phyloP scores from a whole-genome alignment of 228 moss, liverwort and hornwort species.

The Sphagnum magellanicum region DNA sequence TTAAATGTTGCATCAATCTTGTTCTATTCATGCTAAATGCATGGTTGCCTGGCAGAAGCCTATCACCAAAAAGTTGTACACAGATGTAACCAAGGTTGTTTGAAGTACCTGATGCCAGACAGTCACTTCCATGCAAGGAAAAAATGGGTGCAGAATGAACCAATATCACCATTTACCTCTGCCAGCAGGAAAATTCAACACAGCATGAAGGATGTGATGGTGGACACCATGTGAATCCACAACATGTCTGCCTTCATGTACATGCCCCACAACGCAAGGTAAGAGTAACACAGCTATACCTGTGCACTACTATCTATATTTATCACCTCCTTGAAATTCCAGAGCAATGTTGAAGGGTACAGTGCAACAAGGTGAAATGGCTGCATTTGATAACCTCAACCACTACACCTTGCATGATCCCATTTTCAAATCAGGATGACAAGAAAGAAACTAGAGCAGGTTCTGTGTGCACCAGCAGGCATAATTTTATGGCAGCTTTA shows the following conservation, averaged over 20 bases:
- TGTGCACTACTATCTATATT: slow-evolving; percentile 46
- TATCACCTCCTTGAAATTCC: slow-evolving; percentile 83
- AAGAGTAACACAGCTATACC: slow-evolving; percentile 58
- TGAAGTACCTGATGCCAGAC: slow-evolving; percentile 42
- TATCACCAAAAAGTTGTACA: no score
- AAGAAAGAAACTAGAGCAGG: no score
- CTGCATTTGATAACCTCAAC: background rate
- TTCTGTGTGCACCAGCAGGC: no score
- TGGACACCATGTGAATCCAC: slow-evolving; percentile 65
- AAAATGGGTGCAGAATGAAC: slow-evolving; percentile 57
- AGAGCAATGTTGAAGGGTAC: slow-evolving; percentile 49
- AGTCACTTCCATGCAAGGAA: slow-evolving; percentile 53
- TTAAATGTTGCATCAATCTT: no score
- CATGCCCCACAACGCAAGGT: slow-evolving; percentile 76
- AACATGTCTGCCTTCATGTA: slow-evolving; percentile 68
- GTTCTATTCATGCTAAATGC: no score
- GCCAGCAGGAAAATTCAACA: slow-evolving; percentile 82
- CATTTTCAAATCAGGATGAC: no score
- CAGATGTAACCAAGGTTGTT: no score
- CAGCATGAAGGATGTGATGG: slow-evolving; percentile 74
- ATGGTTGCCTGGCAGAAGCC: no score
- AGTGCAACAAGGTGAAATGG: slow-evolving; percentile 58
- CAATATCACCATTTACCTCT: slow-evolving; percentile 68
- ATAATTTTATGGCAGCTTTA: no score
- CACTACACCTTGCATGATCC: no score